Base-by-base conservation (phyloP, 768 basidiomycete genomes). In the Infundibulicybe gibba region DNA sequence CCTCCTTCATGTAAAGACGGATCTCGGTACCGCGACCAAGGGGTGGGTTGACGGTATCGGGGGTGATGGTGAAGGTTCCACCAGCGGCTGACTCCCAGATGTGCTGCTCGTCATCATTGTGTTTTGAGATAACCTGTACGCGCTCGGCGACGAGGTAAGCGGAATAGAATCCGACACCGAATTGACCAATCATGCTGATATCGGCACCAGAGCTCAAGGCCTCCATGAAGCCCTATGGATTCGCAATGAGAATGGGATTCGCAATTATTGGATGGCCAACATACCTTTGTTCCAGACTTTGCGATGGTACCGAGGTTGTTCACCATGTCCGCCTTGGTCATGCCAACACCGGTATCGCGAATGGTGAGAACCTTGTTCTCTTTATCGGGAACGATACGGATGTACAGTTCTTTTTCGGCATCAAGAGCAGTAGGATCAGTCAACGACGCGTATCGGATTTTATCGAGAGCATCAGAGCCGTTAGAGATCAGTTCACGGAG, bases 21-120 rank as follows among this genome's bases (percentile, higher is more conserved):
- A 95, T 81, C 70, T 95, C 90, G 41, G 89, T 86, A 71, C 97
- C 95, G 65, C 97, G 94, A 48, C 90, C 91, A 47, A 99, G 80
- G 54, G 90, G 80, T 17, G 87, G 84, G 75, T 94, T 94, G 65
- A 86, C 71, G 51, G 83, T 90, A 69, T 98, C 95, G 49, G 74
- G 86, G 41, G 94, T 97, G 75, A 99, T 97, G 62, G 97, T 98
- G 78, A 98, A 99, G 44, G 95, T 99, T 47, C 95, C 97, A 64
- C 95, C 97, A 30, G 95, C 95, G 53, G 97, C 88, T n/a, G 95
- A 99, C 80, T 99, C 95, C 97, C 95, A 99, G 71, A 99, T 94
- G 77, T 99, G 98, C 71, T 98, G 95, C 74, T 98, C 97, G 67
- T 98, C 95, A 60, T 98, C 95, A 62, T 99, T 98, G 81, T 99